Percentiles rank a stretch among this genome's conserved stretches.
Evolutionary conservation across 371 early-diverging fungal species (phyloP).

Genomic region (Mucor plumbeus): DNA sequence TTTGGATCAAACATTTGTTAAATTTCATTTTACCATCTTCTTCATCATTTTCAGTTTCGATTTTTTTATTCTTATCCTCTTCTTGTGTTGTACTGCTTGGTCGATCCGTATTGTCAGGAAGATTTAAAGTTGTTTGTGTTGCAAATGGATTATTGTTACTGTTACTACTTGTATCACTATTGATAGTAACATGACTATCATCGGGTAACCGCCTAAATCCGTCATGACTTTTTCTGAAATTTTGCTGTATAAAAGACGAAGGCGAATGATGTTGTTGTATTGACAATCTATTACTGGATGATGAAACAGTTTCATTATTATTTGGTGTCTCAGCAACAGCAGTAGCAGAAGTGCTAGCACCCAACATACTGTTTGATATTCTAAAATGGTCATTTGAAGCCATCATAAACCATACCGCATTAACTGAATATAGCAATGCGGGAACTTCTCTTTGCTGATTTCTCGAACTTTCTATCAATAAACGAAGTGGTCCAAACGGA

Average conservation of each 20-base stretch:
- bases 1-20: not conserved
- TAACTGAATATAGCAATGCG: conserved; percentile 78
- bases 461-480: conserved; percentile 79
- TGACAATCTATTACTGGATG: not conserved
- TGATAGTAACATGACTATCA: conserved; percentile 21
- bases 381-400: conserved; percentile 43
- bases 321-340: too few relatives aligned
- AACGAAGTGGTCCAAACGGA: conserved; percentile 90
- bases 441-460: conserved; percentile 79
- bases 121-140: not conserved
- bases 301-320: not conserved
- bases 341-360: not conserved
- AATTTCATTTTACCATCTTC: conserved; percentile 42
- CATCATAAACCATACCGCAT: conserved; percentile 84
- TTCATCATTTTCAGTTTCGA: conserved; percentile 47
- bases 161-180: not conserved
- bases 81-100: conserved; percentile 3
- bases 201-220: conserved; percentile 37
- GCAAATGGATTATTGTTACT: conserved; percentile 2
- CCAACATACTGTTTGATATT: conserved; percentile 13
- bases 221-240: conserved; percentile 24
- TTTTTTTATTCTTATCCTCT: not conserved
- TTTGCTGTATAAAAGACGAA: conserved; percentile 10
- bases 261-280: not conserved
- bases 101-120: not conserved